Evolutionary conservation across 257 asterid species (phyloP).

Genomic region (Solanum dulcamara): DNA sequence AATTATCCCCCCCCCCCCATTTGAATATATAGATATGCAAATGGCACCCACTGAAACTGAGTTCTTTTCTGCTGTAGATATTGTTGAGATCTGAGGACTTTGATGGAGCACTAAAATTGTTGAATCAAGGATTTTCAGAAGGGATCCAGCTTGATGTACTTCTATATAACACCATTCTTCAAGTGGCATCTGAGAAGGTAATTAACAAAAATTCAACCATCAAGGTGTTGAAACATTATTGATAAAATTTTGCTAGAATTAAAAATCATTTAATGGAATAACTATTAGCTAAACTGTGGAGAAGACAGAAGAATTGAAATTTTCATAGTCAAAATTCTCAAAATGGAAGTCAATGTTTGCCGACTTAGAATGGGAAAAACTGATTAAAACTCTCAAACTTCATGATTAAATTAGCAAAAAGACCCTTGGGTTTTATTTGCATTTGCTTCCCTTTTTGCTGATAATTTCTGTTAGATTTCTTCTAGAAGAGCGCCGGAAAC

Average conservation of each 20-base stretch:
- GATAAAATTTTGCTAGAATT: neutral
- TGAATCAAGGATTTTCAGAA: slow-evolving; percentile 37
- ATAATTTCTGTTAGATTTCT: neutral
- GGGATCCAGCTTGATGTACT: slow-evolving; percentile 47
- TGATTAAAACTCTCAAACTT: neutral
- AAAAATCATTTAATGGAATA: neutral
- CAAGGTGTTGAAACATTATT: neutral
- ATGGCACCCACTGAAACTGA: neutral
- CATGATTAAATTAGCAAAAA: neutral
- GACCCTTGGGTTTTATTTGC: neutral
- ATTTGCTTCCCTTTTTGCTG: neutral
- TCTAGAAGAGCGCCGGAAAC: neutral
- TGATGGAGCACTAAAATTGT: slow-evolving; percentile 39
- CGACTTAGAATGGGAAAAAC: neutral
- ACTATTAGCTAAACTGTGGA: neutral
- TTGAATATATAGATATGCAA: neutral
- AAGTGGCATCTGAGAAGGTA: slow-evolving; percentile 58
- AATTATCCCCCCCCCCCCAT: neutral
- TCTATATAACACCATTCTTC: slow-evolving; percentile 58
- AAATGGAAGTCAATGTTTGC: neutral
- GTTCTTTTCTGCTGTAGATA: slow-evolving; percentile 21
- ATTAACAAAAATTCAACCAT: neutral
- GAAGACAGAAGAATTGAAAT: neutral
- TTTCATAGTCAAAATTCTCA: neutral
- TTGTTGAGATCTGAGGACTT: slow-evolving; percentile 38